Conservation (phyloP, 352 stramenopile genomes). For the Peronospora destructor region DNA sequence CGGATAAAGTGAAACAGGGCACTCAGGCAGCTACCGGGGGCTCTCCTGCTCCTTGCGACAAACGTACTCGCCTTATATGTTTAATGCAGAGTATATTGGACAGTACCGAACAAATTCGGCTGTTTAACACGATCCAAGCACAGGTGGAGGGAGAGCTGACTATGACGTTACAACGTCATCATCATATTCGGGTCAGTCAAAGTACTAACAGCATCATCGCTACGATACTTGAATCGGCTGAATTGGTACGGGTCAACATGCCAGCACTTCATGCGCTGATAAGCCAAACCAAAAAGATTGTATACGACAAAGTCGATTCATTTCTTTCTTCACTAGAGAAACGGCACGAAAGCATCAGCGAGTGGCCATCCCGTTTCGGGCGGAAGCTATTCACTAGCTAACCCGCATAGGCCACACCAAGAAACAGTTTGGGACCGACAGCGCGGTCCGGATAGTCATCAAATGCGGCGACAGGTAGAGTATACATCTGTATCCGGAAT, state of each 20-base stretch:
- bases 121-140: not conserved
- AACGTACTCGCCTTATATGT: not conserved
- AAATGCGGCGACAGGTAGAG: not conserved
- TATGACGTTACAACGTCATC: not conserved
- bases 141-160: constrained; percentile 6
- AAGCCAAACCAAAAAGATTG: not conserved
- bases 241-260: not conserved
- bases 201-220: not conserved
- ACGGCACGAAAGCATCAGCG: not conserved
- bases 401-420: too few relatives aligned
- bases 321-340: not conserved
- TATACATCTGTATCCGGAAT: not conserved
- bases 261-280: not conserved
- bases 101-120: not conserved
- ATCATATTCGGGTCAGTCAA: not conserved
- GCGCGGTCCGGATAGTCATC: not conserved
- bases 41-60: too few relatives aligned
- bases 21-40: not conserved
- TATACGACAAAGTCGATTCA: not conserved
- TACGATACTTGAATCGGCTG: not conserved
- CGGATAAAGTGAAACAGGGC: not conserved
- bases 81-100: not conserved
- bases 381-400: too few relatives aligned
- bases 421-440: not conserved
- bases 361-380: too few relatives aligned